phyloP scores from a whole-genome alignment of 108 stramenopile genomes.

The Thalassiosira profunda region DNA sequence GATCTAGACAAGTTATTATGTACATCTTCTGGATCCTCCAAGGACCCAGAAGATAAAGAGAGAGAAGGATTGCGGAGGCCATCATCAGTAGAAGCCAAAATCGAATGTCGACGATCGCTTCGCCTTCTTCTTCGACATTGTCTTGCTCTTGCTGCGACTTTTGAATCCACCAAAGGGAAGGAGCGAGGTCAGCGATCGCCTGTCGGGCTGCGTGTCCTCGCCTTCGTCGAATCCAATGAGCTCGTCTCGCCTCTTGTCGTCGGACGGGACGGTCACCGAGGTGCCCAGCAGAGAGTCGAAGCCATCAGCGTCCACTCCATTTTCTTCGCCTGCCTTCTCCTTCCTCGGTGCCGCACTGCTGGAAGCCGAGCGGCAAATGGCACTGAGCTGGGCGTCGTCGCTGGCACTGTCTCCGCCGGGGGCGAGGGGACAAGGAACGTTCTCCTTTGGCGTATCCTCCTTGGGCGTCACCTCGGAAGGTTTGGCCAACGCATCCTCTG shows the following conservation, averaged over 20 bases:
- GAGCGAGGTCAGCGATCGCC: constrained; percentile 1
- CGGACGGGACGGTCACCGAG: constrained; percentile 10
- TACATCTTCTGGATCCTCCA: no score
- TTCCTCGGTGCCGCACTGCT: background rate
- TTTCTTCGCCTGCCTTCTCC: background rate
- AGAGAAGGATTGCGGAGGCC: no score
- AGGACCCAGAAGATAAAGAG: no score
- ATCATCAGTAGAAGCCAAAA: no score
- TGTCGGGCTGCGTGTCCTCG: constrained; percentile 1
- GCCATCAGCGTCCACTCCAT: background rate
- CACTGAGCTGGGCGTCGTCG: background rate
- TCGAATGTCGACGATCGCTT: background rate
- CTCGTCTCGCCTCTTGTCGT: background rate
- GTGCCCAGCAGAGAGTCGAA: constrained; percentile 9
- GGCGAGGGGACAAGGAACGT: background rate
- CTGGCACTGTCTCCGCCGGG: background rate
- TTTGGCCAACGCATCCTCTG: no score
- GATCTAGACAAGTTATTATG: no score
- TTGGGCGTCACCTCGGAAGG: no score
- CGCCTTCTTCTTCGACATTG: constrained; percentile 14
- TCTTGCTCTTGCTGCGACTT: constrained; percentile 3
- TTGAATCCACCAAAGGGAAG: constrained; percentile 16
- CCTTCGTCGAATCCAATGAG: constrained; percentile 5
- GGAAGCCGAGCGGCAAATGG: background rate
- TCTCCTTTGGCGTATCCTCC: constrained; percentile 7